Evolutionary conservation across 2,329 filamentous ascomycete species (phyloP).

Genomic region (Leptosphaerulina australis): DNA sequence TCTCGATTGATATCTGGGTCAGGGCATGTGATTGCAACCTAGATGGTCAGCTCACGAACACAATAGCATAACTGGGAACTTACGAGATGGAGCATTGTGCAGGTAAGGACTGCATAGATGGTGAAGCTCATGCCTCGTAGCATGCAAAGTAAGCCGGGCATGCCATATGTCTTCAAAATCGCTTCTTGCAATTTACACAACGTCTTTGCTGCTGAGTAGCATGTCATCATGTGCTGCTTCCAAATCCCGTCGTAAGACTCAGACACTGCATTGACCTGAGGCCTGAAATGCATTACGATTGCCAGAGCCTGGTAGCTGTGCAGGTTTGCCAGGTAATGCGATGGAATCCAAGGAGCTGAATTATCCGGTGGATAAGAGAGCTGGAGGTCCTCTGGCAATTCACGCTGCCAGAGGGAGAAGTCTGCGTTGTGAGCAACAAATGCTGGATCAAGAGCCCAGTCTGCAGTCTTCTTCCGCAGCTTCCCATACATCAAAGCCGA

Average conservation of each 20-base stretch:
- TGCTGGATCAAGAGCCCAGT: constrained; percentile 86
- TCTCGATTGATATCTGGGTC: constrained; percentile 86
- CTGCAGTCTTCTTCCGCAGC: constrained; percentile 75
- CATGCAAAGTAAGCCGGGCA: constrained; percentile 87
- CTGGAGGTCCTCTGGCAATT: constrained; percentile 78
- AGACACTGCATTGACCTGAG: constrained; percentile 76
- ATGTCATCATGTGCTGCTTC: constrained; percentile 87
- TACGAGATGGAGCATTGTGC: constrained; percentile 91
- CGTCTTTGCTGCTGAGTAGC: constrained; percentile 81
- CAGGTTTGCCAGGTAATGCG: constrained; percentile 86
- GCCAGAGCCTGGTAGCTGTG: constrained; percentile 87
- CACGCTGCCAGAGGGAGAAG: constrained; percentile 76
- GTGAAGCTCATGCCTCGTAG: constrained; percentile 92
- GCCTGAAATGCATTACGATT: constrained; percentile 84
- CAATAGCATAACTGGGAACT: constrained; percentile 49
- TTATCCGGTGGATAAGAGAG: constrained; percentile 79
- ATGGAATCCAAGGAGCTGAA: constrained; percentile 81
- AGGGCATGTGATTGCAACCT: constrained; percentile 92
- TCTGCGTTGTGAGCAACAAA: constrained; percentile 79
- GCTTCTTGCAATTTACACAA: constrained; percentile 88
- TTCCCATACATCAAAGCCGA: constrained; percentile 77
- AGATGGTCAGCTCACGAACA: constrained; percentile 19
- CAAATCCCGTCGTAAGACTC: constrained; percentile 79
- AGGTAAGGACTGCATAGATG: constrained; percentile 89
- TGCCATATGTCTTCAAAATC: constrained; percentile 74